A percentile compares a stretch with the other conserved stretches of the same genome.
These are phyloP conservation scores for Fusarium torreyae DNA, from an alignment of 2,329 filamentous ascomycete genomes.

Conservation along the genomic window DNA sequence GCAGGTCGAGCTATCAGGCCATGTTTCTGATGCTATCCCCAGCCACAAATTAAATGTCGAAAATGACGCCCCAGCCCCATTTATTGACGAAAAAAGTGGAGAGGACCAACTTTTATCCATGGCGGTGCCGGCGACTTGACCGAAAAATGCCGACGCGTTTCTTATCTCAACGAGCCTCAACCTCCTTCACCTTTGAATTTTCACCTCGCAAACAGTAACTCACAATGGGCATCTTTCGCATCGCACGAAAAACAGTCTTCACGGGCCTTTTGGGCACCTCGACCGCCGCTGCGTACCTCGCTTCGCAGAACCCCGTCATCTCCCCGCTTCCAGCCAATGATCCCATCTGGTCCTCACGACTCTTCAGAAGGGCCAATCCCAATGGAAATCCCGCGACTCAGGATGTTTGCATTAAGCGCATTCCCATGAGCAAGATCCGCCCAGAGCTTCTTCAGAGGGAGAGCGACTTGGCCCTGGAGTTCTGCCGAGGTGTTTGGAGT, in stretches of 20 bases:
- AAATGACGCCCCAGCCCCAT: background rate
- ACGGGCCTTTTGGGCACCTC: slow-evolving; percentile 65
- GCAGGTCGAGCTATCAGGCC: too few relatives aligned
- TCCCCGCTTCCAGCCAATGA: slow-evolving; percentile 72
- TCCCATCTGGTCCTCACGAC: slow-evolving; percentile 70
- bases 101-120: slow-evolving; percentile 31
- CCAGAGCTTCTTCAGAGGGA: slow-evolving; percentile 76
- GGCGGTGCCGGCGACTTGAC: background rate
- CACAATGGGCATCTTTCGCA: slow-evolving; percentile 68
- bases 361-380: slow-evolving; percentile 73
- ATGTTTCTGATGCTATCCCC: slow-evolving; percentile 5
- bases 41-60: slow-evolving; percentile 3
- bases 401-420: slow-evolving; percentile 74
- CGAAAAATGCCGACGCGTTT: slow-evolving; percentile 30
- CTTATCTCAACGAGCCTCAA: slow-evolving; percentile 22
- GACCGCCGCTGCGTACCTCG: slow-evolving; percentile 63
- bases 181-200: slow-evolving; percentile 2
- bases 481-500: slow-evolving; percentile 78
- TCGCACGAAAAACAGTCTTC: slow-evolving; percentile 64
- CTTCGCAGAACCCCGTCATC: slow-evolving; percentile 68
- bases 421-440: slow-evolving; percentile 75
- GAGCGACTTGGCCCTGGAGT: slow-evolving; percentile 71
- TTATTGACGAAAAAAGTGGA: slow-evolving; percentile 1
- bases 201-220: background rate
- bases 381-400: slow-evolving; percentile 73